phyloP scores from a whole-genome alignment of 2,329 filamentous ascomycete genomes.

The Alternaria dauci region DNA sequence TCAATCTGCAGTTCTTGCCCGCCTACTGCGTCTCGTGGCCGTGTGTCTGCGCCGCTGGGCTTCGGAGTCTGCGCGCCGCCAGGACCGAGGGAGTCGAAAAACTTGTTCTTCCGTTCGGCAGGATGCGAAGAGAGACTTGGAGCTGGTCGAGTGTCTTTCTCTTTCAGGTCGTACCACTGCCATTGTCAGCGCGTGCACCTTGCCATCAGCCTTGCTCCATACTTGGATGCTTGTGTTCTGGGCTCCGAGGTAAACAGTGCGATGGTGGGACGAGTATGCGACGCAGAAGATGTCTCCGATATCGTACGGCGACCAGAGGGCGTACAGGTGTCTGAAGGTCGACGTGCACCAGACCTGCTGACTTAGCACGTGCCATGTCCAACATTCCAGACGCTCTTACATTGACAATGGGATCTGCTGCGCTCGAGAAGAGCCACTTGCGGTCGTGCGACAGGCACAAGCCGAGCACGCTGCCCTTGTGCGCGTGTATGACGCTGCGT shows the following conservation, averaged over 20 bases:
- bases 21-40: constrained; percentile 60
- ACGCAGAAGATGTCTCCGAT: constrained; percentile 96
- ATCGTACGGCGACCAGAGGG: constrained; percentile 92
- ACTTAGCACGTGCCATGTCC: constrained; percentile 14
- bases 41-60: constrained; percentile 65
- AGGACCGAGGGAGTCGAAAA: constrained; percentile 90
- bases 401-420: constrained; percentile 92
- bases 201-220: constrained; percentile 7
- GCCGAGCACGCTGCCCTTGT: constrained; percentile 89
- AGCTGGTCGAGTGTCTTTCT: constrained; percentile 66
- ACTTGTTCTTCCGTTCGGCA: constrained; percentile 79
- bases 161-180: constrained; percentile 79
- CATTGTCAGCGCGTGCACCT: constrained; percentile 16
- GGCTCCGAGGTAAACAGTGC: constrained; percentile 88
- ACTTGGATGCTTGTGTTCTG: constrained; percentile 85
- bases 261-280: constrained; percentile 80
- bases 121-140: constrained; percentile 75
- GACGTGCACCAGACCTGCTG: constrained; percentile 78
- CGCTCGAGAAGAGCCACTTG: constrained; percentile 85
- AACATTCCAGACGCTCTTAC: constrained; percentile 52
- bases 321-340: constrained; percentile 79
- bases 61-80: constrained; percentile 81
- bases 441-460: constrained; percentile 80
- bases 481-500: constrained; percentile 80
- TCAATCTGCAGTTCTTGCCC: constrained; percentile 81